Conservation (phyloP, 345 rosid genomes). For the Syzygium aqueum region DNA sequence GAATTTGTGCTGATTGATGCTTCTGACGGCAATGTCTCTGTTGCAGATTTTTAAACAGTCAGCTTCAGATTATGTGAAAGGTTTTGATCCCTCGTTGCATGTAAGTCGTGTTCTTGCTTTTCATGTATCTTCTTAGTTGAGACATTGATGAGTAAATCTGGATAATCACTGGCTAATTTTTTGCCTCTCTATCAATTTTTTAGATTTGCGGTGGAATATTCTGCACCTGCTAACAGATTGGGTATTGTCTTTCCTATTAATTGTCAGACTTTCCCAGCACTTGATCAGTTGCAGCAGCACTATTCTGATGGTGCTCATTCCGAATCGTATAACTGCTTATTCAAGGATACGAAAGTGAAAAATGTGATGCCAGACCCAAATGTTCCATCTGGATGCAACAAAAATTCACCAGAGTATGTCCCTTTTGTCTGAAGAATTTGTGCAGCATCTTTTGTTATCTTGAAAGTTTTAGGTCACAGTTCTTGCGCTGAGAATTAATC, state of each 20-base stretch:
- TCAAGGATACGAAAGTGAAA: slow-evolving; percentile 33
- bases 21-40: slow-evolving; percentile 2
- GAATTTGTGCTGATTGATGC: neutral
- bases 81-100: slow-evolving; percentile 68
- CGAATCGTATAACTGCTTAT: slow-evolving; percentile 32
- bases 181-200: neutral
- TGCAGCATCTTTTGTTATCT: neutral
- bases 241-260: neutral
- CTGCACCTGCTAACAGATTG: neutral
- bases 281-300: slow-evolving; percentile 66
- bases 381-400: slow-evolving; percentile 63
- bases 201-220: neutral
- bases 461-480: neutral
- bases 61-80: slow-evolving; percentile 51
- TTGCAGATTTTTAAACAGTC: slow-evolving; percentile 79
- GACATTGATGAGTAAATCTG: neutral
- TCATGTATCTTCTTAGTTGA: neutral
- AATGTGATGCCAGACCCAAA: slow-evolving; percentile 77
- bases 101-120: slow-evolving; percentile 36
- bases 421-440: slow-evolving; percentile 4
- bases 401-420: slow-evolving; percentile 71
- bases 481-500: neutral
- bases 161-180: neutral
- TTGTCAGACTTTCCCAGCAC: slow-evolving; percentile 37
- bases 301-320: slow-evolving; percentile 37